These are phyloP conservation scores for Senna tora DNA, from an alignment of 306 rosid genomes.

Conservation along the genomic window DNA sequence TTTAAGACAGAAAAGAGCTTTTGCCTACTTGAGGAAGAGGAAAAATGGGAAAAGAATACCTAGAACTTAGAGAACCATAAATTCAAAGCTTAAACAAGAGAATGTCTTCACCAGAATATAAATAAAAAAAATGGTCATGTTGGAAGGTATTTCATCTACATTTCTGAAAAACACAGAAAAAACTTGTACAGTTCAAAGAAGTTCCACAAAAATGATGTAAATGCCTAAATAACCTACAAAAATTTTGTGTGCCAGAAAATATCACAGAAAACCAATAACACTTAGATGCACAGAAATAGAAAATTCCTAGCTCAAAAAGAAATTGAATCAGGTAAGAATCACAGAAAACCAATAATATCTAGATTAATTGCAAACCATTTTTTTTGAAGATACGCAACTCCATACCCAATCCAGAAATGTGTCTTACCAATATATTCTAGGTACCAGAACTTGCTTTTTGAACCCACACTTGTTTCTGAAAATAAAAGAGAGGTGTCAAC, in stretches of 20 bases:
- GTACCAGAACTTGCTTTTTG: constrained; percentile 81
- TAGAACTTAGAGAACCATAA: constrained; percentile 26
- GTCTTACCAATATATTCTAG: constrained; percentile 58
- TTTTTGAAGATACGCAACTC: constrained; percentile 30
- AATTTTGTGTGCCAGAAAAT: background rate
- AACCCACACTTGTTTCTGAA: constrained; percentile 89
- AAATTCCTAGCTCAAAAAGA: background rate
- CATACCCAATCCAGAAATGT: constrained; percentile 33
- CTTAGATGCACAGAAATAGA: background rate
- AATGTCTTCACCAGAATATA: too few relatives aligned
- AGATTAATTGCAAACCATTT: constrained; percentile 13
- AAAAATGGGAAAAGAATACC: background rate
- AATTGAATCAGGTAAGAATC: constrained; percentile 25
- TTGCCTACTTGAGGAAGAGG: background rate
- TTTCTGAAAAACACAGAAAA: constrained; percentile 20
- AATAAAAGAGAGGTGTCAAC: constrained; percentile 33
- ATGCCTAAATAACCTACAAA: background rate
- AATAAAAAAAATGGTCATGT: background rate
- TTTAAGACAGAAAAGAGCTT: background rate
- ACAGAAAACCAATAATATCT: background rate
- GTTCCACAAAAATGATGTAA: constrained; percentile 10
- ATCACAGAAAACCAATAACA: background rate
- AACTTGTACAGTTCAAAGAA: constrained; percentile 1
- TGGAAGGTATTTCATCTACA: constrained; percentile 24
- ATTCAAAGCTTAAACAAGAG: too few relatives aligned